Evolutionary conservation across 768 basidiomycete species (phyloP).

Genomic region (Hygrocybe punicea): DNA sequence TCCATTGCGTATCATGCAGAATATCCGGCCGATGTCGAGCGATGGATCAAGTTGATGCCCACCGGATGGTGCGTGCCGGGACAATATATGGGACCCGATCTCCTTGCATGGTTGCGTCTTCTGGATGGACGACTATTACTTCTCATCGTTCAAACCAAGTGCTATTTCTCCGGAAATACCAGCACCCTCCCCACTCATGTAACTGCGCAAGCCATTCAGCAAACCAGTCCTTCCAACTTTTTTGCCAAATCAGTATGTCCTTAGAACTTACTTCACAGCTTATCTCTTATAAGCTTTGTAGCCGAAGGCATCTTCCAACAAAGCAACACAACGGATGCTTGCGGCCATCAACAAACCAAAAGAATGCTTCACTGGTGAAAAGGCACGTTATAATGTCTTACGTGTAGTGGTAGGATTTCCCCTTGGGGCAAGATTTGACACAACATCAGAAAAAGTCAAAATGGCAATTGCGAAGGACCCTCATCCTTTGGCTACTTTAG

Average conservation of each 20-base stretch:
- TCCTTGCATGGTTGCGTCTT: background rate
- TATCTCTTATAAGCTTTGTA: background rate
- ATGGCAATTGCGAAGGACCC: background rate
- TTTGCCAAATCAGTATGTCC: background rate
- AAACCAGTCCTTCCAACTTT: background rate
- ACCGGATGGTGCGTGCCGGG: conserved; percentile 4
- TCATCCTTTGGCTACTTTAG: background rate
- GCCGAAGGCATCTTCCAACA: background rate
- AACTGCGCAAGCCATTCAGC: background rate
- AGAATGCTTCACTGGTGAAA: conserved; percentile 1
- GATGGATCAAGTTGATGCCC: conserved; percentile 3
- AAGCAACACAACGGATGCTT: background rate
- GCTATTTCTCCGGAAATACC: background rate
- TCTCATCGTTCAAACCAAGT: background rate
- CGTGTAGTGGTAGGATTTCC: conserved; percentile 1
- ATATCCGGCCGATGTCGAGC: conserved; percentile 1
- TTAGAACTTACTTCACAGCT: background rate
- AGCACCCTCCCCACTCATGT: background rate
- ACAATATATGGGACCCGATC: background rate
- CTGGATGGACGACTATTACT: background rate
- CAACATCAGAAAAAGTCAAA: background rate
- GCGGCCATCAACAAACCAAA: background rate
- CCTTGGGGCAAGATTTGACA: background rate
- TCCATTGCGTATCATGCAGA: background rate
- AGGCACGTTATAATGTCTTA: background rate